Conservation (phyloP, 345 rosid species). For the Hibiscus mutabilis region DNA sequence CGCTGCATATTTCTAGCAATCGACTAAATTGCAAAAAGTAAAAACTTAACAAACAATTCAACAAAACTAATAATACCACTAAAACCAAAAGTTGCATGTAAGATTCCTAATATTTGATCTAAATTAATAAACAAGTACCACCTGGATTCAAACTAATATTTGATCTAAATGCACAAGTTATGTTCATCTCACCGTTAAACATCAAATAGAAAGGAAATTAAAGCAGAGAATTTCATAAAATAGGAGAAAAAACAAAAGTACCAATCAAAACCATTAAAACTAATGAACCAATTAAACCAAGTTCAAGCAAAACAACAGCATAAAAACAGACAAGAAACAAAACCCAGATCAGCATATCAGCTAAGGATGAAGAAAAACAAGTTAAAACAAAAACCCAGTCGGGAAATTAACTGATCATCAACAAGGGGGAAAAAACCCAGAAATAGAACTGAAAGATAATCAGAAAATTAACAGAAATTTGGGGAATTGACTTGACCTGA, state of each 20-base stretch:
- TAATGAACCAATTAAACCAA: not conserved
- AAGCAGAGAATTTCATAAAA: not conserved
- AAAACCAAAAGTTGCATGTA: not conserved
- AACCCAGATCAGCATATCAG: not conserved
- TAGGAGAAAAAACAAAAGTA: not conserved
- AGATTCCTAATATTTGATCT: not conserved
- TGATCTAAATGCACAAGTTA: not conserved
- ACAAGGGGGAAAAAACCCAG: not conserved
- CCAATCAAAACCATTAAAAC: no score
- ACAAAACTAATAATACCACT: not conserved
- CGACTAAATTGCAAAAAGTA: not conserved
- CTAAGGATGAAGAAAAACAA: not conserved
- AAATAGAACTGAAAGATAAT: not conserved
- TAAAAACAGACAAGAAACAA: not conserved
- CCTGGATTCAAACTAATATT: not conserved
- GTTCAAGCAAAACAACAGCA: not conserved
- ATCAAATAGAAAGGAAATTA: not conserved
- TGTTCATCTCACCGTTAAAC: not conserved
- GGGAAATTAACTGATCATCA: not conserved
- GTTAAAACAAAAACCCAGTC: not conserved
- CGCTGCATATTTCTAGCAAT: not conserved
- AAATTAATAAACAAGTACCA: not conserved
- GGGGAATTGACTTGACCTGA: slow-evolving; percentile 7
- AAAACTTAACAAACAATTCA: not conserved
- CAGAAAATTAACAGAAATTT: not conserved